Percentiles rank a stretch among this genome's conserved stretches.
phyloP scores from a whole-genome alignment of 2,329 filamentous ascomycete genomes.

The Drechslerella stenobrocha region DNA sequence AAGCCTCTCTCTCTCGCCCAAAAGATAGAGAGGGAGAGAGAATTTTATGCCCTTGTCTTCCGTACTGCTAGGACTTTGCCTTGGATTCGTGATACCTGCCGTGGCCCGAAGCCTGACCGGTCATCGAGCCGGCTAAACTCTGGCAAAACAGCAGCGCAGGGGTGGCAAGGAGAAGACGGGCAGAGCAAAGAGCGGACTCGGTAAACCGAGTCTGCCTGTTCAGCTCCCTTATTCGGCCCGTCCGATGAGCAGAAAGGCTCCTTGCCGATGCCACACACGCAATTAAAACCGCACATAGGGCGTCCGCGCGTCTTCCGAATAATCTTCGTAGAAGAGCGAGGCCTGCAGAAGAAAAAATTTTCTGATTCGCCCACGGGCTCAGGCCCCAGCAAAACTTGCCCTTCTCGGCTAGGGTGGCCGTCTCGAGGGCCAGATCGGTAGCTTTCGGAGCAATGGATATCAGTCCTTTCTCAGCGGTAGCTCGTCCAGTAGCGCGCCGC shows the following conservation, averaged over 20 bases:
- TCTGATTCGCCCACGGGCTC: constrained; percentile 35
- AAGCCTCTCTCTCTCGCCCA: no score
- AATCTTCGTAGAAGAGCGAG: constrained; percentile 45
- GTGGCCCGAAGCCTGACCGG: constrained; percentile 41
- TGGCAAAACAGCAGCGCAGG: constrained; percentile 19
- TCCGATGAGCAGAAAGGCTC: constrained; percentile 20
- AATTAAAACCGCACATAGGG: constrained; percentile 17
- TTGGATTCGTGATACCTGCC: constrained; percentile 9
- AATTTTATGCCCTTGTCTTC: constrained; percentile 19
- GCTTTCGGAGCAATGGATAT: constrained; percentile 48
- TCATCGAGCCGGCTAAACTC: constrained; percentile 43
- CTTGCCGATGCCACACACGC: constrained; percentile 35
- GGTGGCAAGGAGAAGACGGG: constrained; percentile 18
- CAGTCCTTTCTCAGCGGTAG: constrained; percentile 3
- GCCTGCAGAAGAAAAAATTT: constrained; percentile 45
- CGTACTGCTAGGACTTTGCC: constrained; percentile 28
- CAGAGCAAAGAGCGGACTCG: constrained; percentile 17
- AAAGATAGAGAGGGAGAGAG: no score
- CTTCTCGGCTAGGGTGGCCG: constrained; percentile 41
- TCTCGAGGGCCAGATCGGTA: constrained; percentile 42
- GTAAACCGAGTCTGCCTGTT: constrained; percentile 31
- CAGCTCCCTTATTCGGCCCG: constrained; percentile 48
- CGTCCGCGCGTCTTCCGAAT: constrained; percentile 39
- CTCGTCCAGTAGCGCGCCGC: constrained; percentile 14
- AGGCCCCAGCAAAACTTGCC: constrained; percentile 34